These are phyloP conservation scores for Hericium rajendrae DNA, from an alignment of 768 basidiomycete species.

Conservation along the genomic window DNA sequence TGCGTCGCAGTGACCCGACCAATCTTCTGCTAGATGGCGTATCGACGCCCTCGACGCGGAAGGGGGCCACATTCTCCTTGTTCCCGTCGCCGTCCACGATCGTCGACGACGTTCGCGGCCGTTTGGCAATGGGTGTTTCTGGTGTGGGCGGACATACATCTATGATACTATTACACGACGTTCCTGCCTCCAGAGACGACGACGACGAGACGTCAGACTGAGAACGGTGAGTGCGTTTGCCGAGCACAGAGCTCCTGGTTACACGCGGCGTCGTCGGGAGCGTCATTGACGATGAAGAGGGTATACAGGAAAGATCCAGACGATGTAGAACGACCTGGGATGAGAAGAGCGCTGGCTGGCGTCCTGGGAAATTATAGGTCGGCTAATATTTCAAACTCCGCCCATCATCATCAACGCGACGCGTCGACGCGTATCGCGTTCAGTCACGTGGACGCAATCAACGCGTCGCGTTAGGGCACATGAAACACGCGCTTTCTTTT, in stretches of 20 bases:
- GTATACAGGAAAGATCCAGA: conserved; percentile 5
- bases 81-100: conserved; percentile 48
- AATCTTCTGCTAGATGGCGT: conserved; percentile 8
- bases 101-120: conserved; percentile 38
- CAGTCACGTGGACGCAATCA: conserved; percentile 1
- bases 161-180: conserved; percentile 7
- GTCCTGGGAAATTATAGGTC: conserved; percentile 12
- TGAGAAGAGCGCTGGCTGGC: conserved; percentile 1
- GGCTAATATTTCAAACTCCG: conserved; percentile 19
- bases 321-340: conserved; percentile 7
- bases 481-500: not conserved
- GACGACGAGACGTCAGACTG: conserved; percentile 21
- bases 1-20: conserved; percentile 28
- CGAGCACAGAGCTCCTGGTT: conserved; percentile 22
- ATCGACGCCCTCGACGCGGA: conserved; percentile 28
- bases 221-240: conserved; percentile 24
- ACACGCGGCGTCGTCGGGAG: conserved; percentile 14
- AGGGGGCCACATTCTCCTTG: conserved; percentile 75
- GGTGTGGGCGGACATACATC: conserved; percentile 45
- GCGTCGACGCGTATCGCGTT: conserved; percentile 6
- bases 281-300: not conserved
- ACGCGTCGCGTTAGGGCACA: conserved; percentile 19
- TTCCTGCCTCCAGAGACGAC: conserved; percentile 21
- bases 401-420: conserved; percentile 11
- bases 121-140: conserved; percentile 54